Base-by-base conservation (phyloP, 179 eudicot genomes). In the Vitellaria paradoxa region DNA sequence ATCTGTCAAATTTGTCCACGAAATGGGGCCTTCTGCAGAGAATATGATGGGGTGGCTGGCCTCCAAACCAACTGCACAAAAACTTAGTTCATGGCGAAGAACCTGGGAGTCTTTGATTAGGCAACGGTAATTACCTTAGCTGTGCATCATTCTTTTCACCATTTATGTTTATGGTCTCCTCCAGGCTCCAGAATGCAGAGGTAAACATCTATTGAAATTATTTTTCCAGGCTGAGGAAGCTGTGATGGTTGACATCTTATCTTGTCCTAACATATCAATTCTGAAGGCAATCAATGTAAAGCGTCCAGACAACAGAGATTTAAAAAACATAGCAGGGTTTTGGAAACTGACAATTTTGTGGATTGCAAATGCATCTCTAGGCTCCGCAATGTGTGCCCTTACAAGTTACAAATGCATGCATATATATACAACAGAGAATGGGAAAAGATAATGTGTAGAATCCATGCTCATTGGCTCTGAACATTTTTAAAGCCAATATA, bases 1-100 rank as follows among this genome's bases (percentile, higher is more conserved):
- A 85, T 93, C 95, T 73, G 78, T 89, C 61, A 89, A 85, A 71
- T 72, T 89, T 76, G 92, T 88, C 20, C 85, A 86, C 30, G 91
- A 96, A 72, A 85, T 85, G 79, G 88, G 86, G 42, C 89, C 92
- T 72, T 80, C 88, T 45, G 85, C 78, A 42, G 87, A 85, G 69
- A 85, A 79, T 68, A 82, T 81, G 46, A 81, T 80, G 61, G 83
- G 83, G 67, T 11, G 56, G 46, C 78, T 79, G 71, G 66, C 83
- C 76, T 77, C 84, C 47, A 75, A 81, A 70, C 81, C 75, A 77
- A 59, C 77, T 68, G 73, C 55, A 42, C 63, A 75, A 63, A 77
- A 80, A 50, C 63, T 61, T 24, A 60, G 86, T 76, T 73, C 66
- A 45, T 66, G 81, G 79, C 80, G 65, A 73, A 84, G 88, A 80